Base-by-base conservation (phyloP, 2,329 filamentous ascomycete genomes). In the Saccharata proteae region DNA sequence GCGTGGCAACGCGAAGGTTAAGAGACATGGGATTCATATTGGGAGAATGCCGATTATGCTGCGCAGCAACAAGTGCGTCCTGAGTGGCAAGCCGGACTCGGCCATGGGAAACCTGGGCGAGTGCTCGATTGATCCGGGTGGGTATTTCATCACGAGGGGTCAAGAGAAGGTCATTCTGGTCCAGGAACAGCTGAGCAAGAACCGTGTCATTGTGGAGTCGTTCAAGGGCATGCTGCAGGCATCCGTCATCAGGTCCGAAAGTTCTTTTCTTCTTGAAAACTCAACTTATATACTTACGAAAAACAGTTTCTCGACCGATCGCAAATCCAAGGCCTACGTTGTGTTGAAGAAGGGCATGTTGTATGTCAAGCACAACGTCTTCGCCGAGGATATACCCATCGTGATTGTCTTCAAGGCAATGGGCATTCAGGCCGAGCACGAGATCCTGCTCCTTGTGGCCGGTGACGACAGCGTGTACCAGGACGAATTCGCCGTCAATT, bases 91-190 rank as follows among this genome's bases (percentile, higher is more conserved):
- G 46, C 82, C 76, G 32, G 90, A 94, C 43, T 68, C 75, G 11
- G 71, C 93, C 48, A 93, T 96, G 86, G 83, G 84, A 38, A 62
- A 77, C 29, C 78, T 96, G 67, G 90, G 93, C 48, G 90, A 98
- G 60, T 98, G 90, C 48, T 84, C 90, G 10, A 66, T 98, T 23
- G 90, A 98, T 50, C 90, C 92, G 1, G 90, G 90, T 40, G 90
- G 90, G 31, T 98, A 98, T 56, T 98, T 98, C 49, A 90, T 98
- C 48, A 85, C 96, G 43, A 84, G 88, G 46, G 90, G 90, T 27
- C 94, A 92, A 13, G 90, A 98, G 56, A 98, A 98, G 64, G 90
- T 98, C 44, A 98, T 98, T 49, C 64, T 98, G 25, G 92, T 98
- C 10, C 90, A 98, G 57, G 92, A 98, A 52, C 90, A 98, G 60